phyloP scores from a whole-genome alignment of 306 rosid genomes.

The Inga laurina region DNA sequence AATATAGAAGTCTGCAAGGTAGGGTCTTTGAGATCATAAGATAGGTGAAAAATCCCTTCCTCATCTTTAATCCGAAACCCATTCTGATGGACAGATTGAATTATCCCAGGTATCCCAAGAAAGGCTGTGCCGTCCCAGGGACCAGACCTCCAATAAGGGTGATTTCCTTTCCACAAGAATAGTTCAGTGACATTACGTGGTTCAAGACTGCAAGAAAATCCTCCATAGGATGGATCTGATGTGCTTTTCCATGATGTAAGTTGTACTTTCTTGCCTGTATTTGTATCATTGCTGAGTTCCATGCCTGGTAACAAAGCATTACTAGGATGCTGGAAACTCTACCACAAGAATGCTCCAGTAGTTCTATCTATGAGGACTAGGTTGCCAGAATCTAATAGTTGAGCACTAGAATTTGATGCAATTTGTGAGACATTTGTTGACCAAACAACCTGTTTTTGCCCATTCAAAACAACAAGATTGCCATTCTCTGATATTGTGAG shows the following conservation, averaged over 20 bases:
- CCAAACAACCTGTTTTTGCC: constrained; percentile 36
- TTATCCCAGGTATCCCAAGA: constrained; percentile 18
- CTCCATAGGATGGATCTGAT: constrained; percentile 33
- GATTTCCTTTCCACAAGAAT: constrained; percentile 30
- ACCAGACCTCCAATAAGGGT: constrained; percentile 10
- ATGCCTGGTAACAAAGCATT: constrained; percentile 8
- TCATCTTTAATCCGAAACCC: not conserved
- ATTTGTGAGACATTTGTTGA: constrained; percentile 27
- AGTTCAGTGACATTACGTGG: constrained; percentile 3
- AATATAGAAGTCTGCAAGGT: not conserved
- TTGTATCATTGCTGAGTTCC: not conserved
- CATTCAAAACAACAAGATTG: constrained; percentile 36
- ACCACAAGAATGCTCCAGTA: constrained; percentile 23
- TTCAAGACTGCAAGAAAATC: constrained; percentile 7
- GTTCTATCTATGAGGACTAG: constrained; percentile 18
- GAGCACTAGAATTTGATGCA: constrained; percentile 24
- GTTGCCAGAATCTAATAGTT: constrained; percentile 42
- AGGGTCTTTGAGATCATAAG: not conserved
- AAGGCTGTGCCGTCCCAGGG: constrained; percentile 33
- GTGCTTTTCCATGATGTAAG: constrained; percentile 36
- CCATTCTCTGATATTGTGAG: not conserved
- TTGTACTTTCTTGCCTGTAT: not conserved
- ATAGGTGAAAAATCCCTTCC: constrained; percentile 19
- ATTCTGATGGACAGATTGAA: not conserved
- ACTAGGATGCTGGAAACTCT: constrained; percentile 38